phyloP scores from a whole-genome alignment of 345 rosid genomes.

The Heritiera fomes region DNA sequence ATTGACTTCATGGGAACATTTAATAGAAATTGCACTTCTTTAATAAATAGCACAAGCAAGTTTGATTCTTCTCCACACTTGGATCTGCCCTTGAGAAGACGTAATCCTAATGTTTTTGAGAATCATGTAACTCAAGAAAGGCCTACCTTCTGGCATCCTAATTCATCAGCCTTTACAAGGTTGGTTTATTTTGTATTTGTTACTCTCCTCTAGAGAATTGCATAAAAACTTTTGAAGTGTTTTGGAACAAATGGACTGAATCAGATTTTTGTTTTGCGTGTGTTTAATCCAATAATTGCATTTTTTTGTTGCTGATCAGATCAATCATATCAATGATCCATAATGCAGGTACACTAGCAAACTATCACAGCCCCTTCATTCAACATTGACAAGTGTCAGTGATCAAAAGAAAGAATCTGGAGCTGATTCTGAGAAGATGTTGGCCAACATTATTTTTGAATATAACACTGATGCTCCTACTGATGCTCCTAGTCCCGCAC shows the following conservation, averaged over 20 bases:
- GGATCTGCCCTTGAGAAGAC: slow-evolving; percentile 78
- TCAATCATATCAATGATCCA: slow-evolving; percentile 20
- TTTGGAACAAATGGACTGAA: neutral
- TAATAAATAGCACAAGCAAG: slow-evolving; percentile 34
- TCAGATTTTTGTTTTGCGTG: neutral
- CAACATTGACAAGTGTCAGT: slow-evolving; percentile 33
- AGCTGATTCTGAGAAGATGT: slow-evolving; percentile 32
- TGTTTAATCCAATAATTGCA: neutral
- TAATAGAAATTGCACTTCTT: slow-evolving; percentile 30
- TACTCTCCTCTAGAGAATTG: neutral
- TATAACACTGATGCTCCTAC: slow-evolving; percentile 38
- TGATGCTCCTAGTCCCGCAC: slow-evolving; percentile 40
- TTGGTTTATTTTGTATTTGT: slow-evolving; percentile 32
- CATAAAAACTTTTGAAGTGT: neutral
- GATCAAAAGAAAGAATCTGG: slow-evolving; percentile 34
- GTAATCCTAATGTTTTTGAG: slow-evolving; percentile 40
- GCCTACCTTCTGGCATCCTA: slow-evolving; percentile 61
- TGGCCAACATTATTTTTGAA: slow-evolving; percentile 27
- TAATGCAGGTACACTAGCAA: slow-evolving; percentile 63
- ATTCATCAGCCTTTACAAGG: slow-evolving; percentile 88
- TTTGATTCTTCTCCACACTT: slow-evolving; percentile 52
- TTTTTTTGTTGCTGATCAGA: slow-evolving; percentile 22
- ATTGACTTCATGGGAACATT: slow-evolving; percentile 78
- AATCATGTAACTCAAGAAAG: slow-evolving; percentile 49
- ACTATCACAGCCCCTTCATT: slow-evolving; percentile 41